Evolutionary conservation across 2,329 filamentous ascomycete genomes (phyloP), one percentile per base, ranked within the genome.

Genomic region (Claviceps sp.): DNA sequence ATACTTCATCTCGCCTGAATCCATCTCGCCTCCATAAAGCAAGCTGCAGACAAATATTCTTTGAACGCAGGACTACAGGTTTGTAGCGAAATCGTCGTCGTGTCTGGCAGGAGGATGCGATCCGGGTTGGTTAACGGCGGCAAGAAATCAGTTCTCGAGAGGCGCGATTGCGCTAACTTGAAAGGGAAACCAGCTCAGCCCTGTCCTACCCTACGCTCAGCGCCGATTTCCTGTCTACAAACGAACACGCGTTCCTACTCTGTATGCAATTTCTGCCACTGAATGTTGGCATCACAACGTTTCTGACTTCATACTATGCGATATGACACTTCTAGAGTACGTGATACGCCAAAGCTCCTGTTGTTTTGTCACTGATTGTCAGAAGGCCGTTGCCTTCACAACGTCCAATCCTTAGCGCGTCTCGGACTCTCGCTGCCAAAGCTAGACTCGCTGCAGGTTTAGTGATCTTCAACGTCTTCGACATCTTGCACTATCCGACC

Each of bases 11-110:
- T 78, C 76, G 63, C 73, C 68, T 61, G 74, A 73, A 62, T 77
- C 79, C 84, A 88, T 88, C 65, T 74, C 79, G 73, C 75, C 72
- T 76, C 81, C 84, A 85, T 85, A 57, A 58, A 64, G 58, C 58
- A 60, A 54, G 50, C 46, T 46, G 37, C 16, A 22, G 50, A 38
- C 50, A n/a, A 20, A 7, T 24, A 13, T 18, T 30, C 5, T 41
- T 48, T 18, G 50, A 30, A 47, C 20, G 43, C 47, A 24, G 24
- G 40, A 16, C 16, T 40, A 37, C 18, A 11, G 34, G 8, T 24
- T 45, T 37, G 13, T 46, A 37, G 26, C 42, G 30, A 26, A 26
- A 24, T 20, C 18, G 47, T 47, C 34, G 50, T 22, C 55, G 34
- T 56, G 50, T 53, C 58, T 58, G 58, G 53, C 54, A 49, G 51